phyloP scores from a whole-genome alignment of 805 yeast species.

The Kluyveromyces wickerhamii region DNA sequence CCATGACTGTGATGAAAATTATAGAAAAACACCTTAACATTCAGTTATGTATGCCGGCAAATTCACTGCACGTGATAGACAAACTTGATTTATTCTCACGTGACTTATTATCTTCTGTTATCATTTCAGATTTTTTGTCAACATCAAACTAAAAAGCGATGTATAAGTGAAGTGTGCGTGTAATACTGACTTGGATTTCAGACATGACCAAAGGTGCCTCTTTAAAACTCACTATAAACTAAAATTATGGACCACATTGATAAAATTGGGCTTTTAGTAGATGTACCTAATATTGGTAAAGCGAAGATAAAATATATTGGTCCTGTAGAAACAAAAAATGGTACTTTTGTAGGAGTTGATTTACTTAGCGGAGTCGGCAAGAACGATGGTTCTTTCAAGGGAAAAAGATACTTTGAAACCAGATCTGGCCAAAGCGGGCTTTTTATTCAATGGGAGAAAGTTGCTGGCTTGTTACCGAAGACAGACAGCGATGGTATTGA shows the following conservation, averaged over 20 bases:
- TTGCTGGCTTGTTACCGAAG: slow-evolving; percentile 16
- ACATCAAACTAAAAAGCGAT: too few relatives aligned
- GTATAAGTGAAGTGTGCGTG: too few relatives aligned
- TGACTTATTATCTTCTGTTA: too few relatives aligned
- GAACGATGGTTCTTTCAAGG: slow-evolving; percentile 78
- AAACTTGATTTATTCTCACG: too few relatives aligned
- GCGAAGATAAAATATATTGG: slow-evolving; percentile 72
- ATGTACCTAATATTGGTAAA: slow-evolving; percentile 60
- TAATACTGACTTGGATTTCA: too few relatives aligned
- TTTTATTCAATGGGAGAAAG: slow-evolving; percentile 54
- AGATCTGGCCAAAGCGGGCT: slow-evolving; percentile 60
- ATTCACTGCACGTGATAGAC: too few relatives aligned
- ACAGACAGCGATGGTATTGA: neutral
- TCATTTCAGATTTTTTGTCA: too few relatives aligned
- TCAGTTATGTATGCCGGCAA: too few relatives aligned
- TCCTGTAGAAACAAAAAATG: slow-evolving; percentile 59
- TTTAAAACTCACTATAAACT: too few relatives aligned
- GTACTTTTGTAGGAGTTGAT: slow-evolving; percentile 83
- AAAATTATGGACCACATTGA: slow-evolving; percentile 14
- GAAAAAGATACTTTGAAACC: slow-evolving; percentile 61
- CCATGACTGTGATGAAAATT: too few relatives aligned
- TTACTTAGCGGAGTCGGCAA: slow-evolving; percentile 65
- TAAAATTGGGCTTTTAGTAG: slow-evolving; percentile 29
- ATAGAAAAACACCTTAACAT: too few relatives aligned
- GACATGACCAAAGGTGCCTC: too few relatives aligned